Base-by-base conservation (phyloP, 495 filamentous ascomycete genomes). In the Talaromyces nanjingensis region DNA sequence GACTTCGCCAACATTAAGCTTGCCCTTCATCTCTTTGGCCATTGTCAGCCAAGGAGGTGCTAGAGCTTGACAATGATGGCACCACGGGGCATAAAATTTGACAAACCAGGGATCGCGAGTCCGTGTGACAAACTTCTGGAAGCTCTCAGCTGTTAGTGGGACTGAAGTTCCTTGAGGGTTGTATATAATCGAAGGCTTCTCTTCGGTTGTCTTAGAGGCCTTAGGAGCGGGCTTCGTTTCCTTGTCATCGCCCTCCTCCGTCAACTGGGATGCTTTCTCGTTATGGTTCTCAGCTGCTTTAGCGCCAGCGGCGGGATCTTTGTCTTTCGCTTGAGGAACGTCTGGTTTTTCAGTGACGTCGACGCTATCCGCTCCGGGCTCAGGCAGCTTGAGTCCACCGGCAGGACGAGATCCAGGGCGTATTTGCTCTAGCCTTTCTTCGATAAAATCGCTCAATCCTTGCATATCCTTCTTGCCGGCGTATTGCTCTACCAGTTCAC, bases 11-110 rank as follows among this genome's bases (percentile, higher is more conserved):
- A 98, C 82, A 69, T 97, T 96, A 59, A 98, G 85, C 42, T 82
- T 84, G 25, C 88, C 87, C 74, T 92, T 85, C 87, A 96, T 91
- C 71, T 94, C 90, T 69, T 91, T 91, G 9, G 88, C 90, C 76
- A 98, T 88, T 70, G 93, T 88, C 62, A 84, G 79, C 94, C 94
- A 98, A 68, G 86, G 91, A 9, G 96, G 91, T 22, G 89, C 90
- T 81, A 98, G 84, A 18, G 90, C 90, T 72, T 97, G 89, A 73
- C 94, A 98, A 74, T 98, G 94, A 63, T 85, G 84, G 72, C 94
- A 98, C 94, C 94, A 98, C 1, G 94, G 94, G 27, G 91, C 93
- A 73, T 97, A 98, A 73, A 98, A 98, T 72, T 98, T 98, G 76
- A 98, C 87, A 69, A 98, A 97, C 94, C 94, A 98, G 16, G 92